These are phyloP conservation scores for Pseudotsuga menziesii DNA, from an alignment of 75 land plant genomes.

Conservation along the genomic window DNA sequence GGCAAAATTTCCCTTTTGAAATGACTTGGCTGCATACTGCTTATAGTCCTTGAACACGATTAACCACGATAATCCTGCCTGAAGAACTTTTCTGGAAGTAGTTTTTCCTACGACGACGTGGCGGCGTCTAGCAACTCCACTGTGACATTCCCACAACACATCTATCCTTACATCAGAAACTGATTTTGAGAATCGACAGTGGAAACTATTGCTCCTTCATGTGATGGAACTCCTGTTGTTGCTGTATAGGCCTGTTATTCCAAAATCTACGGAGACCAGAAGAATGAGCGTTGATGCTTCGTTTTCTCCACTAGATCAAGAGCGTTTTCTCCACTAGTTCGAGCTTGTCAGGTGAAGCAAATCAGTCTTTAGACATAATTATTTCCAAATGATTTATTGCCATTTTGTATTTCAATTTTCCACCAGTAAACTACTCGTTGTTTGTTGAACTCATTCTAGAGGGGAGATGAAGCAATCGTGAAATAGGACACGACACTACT, in stretches of 20 bases:
- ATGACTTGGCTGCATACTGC: too few species aligned
- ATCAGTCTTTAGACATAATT: neutral
- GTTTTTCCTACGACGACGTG: too few species aligned
- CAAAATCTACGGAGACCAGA: constrained; percentile 5
- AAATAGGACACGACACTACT: too few species aligned
- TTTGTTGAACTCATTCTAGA: constrained; percentile 9
- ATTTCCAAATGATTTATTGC: neutral
- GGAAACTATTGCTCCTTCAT: constrained; percentile 18
- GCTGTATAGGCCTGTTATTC: constrained; percentile 10
- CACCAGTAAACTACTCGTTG: too few species aligned
- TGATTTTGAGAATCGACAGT: neutral
- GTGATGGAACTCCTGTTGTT: constrained; percentile 40
- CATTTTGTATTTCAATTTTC: neutral
- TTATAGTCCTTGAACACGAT: too few species aligned
- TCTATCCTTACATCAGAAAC: too few species aligned
- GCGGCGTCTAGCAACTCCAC: too few species aligned
- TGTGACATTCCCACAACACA: too few species aligned
- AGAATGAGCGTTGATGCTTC: neutral
- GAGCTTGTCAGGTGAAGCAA: constrained; percentile 28
- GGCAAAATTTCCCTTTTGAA: too few species aligned
- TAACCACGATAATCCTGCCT: too few species aligned
- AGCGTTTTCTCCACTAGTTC: constrained; percentile 35
- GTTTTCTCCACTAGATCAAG: constrained; percentile 37
- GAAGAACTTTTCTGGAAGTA: too few species aligned
- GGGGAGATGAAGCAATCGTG: constrained; percentile 29